These are phyloP conservation scores for Sisymbrium irio DNA, from an alignment of 345 rosid genomes.

Conservation along the genomic window DNA sequence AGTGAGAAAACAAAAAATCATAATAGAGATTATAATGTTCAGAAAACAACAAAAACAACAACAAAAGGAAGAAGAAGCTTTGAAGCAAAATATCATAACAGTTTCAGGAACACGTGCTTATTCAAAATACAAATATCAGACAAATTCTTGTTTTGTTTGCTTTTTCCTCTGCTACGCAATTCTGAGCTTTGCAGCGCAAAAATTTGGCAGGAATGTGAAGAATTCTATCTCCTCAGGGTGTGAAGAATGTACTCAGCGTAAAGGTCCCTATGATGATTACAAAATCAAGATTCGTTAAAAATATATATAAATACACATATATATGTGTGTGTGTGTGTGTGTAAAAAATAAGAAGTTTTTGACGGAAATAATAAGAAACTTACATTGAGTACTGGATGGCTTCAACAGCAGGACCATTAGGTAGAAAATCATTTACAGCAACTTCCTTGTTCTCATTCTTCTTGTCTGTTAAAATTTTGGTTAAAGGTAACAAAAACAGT, in stretches of 20 bases:
- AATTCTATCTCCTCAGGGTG: conserved; percentile 68
- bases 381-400: conserved; percentile 96
- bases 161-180: conserved; percentile 12
- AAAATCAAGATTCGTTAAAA: background rate
- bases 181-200: conserved; percentile 26
- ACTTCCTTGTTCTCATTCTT: conserved; percentile 98
- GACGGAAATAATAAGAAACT: background rate
- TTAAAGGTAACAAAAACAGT: conserved; percentile 15
- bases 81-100: background rate
- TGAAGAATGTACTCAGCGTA: conserved; percentile 82
- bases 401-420: conserved; percentile 54
- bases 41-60: background rate
- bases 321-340: too few species aligned
- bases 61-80: background rate
- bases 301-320: too few species aligned
- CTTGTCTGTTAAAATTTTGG: conserved; percentile 58
- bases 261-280: conserved; percentile 61
- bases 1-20: background rate
- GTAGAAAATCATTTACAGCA: conserved; percentile 86
- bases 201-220: conserved; percentile 22
- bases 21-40: background rate
- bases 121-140: conserved; percentile 18
- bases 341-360: background rate
- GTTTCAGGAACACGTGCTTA: conserved; percentile 21
- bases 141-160: conserved; percentile 9